A percentile compares a stretch with the other conserved stretches of the same genome.
phyloP scores from a whole-genome alignment of 495 filamentous ascomycete species.

The Penicillium dipodomyicola region DNA sequence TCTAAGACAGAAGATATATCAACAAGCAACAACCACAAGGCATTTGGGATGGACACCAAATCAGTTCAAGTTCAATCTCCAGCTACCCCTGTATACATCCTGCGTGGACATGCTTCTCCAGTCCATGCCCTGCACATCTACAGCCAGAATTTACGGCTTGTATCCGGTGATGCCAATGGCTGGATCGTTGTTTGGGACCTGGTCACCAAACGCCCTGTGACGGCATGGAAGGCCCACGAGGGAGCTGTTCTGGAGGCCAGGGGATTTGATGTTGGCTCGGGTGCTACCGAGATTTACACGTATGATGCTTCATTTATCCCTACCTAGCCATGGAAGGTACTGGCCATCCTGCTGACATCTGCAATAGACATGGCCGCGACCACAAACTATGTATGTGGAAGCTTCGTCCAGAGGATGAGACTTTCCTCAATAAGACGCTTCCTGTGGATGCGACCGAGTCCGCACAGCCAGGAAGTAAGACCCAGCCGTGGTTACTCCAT shows the following conservation, averaged over 20 bases:
- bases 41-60: conserved; percentile 1
- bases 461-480: conserved; percentile 21
- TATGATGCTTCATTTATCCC: conserved; percentile 41
- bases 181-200: conserved; percentile 87
- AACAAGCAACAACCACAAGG: conserved; percentile 1
- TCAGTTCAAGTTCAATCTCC: conserved; percentile 36
- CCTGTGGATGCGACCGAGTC: conserved; percentile 58
- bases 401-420: conserved; percentile 55
- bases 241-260: conserved; percentile 72
- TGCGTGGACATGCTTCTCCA: conserved; percentile 80
- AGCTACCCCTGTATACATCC: conserved; percentile 75
- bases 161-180: conserved; percentile 87
- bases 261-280: conserved; percentile 44
- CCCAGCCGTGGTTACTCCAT: conserved; percentile 81
- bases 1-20: not conserved
- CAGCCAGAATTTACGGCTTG: conserved; percentile 67
- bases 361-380: conserved; percentile 79
- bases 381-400: conserved; percentile 86
- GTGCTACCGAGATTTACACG: conserved; percentile 65
- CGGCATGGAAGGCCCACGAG: conserved; percentile 86
- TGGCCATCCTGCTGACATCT: conserved; percentile 2
- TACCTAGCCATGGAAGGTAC: not conserved
- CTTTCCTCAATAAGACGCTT: conserved; percentile 60
- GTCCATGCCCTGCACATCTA: conserved; percentile 79
- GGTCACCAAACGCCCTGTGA: conserved; percentile 73